Percentiles rank a stretch among this genome's conserved stretches.
Conservation (phyloP, 2,329 filamentous ascomycete species). For the Rhinocladiella mackenziei region DNA sequence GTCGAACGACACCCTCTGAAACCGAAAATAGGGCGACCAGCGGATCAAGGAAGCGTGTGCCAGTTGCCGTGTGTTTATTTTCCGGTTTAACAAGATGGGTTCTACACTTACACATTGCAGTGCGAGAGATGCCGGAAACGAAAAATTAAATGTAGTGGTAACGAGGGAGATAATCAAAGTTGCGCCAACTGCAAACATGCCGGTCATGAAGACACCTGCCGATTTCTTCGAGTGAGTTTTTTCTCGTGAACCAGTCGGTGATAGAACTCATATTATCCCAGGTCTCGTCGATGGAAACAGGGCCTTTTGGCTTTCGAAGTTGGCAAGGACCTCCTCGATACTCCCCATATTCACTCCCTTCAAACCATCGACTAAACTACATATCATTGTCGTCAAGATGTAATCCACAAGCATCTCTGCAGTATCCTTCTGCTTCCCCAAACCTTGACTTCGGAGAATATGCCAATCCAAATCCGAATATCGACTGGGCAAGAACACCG, state of each 20-base stretch:
- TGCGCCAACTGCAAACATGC: constrained; percentile 80
- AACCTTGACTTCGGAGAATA: constrained; percentile 20
- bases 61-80: constrained; percentile 32
- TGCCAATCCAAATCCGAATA: constrained; percentile 8
- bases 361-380: constrained; percentile 18
- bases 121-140: constrained; percentile 85
- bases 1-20: constrained; percentile 25
- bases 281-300: constrained; percentile 18
- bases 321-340: constrained; percentile 19
- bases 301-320: constrained; percentile 5
- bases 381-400: constrained; percentile 18
- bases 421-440: constrained; percentile 11
- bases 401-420: constrained; percentile 9
- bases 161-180: constrained; percentile 68
- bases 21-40: constrained; percentile 24
- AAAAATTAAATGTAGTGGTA: constrained; percentile 92
- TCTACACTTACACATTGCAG: constrained; percentile 44
- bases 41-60: constrained; percentile 32
- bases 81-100: neutral
- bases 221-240: constrained; percentile 67
- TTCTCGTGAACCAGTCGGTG: neutral
- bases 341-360: constrained; percentile 20
- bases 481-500: constrained; percentile 21
- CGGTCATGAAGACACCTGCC: constrained; percentile 57
- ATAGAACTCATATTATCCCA: constrained; percentile 7